phyloP scores from a whole-genome alignment of 2,329 filamentous ascomycete genomes.

The Penicillium capsulatum region DNA sequence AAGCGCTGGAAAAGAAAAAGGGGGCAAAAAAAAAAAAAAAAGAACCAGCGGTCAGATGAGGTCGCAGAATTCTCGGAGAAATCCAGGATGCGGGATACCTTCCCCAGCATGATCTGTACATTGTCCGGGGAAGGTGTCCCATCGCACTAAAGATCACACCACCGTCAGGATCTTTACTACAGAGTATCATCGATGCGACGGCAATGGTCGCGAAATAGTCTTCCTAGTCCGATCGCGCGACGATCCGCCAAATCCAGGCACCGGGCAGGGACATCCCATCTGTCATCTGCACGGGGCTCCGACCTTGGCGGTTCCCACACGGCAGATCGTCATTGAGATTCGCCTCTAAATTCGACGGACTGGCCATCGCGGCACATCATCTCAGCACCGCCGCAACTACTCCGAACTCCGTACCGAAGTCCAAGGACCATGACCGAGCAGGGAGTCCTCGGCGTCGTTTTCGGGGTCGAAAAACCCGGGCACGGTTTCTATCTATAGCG shows the following conservation, averaged over 20 bases:
- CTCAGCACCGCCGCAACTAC: constrained; percentile 5
- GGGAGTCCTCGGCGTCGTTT: too few species aligned
- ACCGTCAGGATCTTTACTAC: too few species aligned
- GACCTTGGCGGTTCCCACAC: constrained; percentile 34
- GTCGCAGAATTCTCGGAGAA: constrained; percentile 14
- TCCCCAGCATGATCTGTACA: too few species aligned
- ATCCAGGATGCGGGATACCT: constrained; percentile 7
- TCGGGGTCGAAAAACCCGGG: too few species aligned
- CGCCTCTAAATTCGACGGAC: constrained; percentile 23
- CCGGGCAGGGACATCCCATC: constrained; percentile 9
- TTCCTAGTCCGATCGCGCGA: too few species aligned
- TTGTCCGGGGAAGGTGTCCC: too few species aligned
- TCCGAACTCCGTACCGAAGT: background rate
- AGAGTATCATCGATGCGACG: too few species aligned
- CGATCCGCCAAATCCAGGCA: too few species aligned
- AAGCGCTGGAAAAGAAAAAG: constrained; percentile 20
- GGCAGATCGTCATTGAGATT: constrained; percentile 38
- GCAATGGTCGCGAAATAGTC: constrained; percentile 6
- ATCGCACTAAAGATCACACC: too few species aligned
- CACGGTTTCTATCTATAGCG: constrained; percentile 4
- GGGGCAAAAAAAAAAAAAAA: background rate
- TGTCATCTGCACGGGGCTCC: constrained; percentile 36
- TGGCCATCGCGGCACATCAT: constrained; percentile 16
- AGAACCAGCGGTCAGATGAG: constrained; percentile 11
- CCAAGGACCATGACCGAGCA: too few species aligned